A percentile compares a stretch with the other conserved stretches of the same genome.
These are phyloP conservation scores for Aspergillus haitiensis DNA, from an alignment of 495 filamentous ascomycete species.

Conservation along the genomic window DNA sequence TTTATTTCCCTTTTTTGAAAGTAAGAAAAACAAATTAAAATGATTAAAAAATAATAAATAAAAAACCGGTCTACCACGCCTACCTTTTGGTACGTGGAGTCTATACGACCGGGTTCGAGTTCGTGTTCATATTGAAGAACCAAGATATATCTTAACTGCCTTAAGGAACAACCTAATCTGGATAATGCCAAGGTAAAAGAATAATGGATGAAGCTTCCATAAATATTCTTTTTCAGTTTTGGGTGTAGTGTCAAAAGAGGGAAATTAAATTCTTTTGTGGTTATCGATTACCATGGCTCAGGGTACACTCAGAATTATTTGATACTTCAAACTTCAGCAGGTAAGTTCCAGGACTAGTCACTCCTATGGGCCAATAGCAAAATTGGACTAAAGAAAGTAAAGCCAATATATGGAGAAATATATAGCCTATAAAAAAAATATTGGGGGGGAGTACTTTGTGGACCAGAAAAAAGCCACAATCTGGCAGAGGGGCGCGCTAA, in stretches of 20 bases:
- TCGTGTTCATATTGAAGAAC: no score
- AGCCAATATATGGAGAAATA: no score
- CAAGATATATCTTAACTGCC: background rate
- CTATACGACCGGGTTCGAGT: no score
- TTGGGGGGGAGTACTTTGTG: background rate
- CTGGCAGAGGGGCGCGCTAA: background rate
- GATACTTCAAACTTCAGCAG: background rate
- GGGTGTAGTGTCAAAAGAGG: conserved; percentile 12
- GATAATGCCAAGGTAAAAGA: conserved; percentile 13
- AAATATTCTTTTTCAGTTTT: conserved; percentile 21
- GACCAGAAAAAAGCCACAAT: background rate
- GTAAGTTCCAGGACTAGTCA: background rate
- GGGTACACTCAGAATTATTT: background rate
- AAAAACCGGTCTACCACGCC: no score
- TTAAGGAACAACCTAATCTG: background rate
- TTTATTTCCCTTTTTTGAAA: no score
- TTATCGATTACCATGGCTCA: conserved; percentile 4
- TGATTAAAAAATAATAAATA: no score
- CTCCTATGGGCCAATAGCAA: background rate
- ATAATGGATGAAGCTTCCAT: conserved; percentile 12
- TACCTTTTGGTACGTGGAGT: no score
- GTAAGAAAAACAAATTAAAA: no score
- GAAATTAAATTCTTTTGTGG: background rate
- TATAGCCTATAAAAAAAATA: background rate
- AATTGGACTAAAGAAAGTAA: no score